Evolutionary conservation across 257 asterid species (phyloP).

Genomic region (Fraxinus anomala): DNA sequence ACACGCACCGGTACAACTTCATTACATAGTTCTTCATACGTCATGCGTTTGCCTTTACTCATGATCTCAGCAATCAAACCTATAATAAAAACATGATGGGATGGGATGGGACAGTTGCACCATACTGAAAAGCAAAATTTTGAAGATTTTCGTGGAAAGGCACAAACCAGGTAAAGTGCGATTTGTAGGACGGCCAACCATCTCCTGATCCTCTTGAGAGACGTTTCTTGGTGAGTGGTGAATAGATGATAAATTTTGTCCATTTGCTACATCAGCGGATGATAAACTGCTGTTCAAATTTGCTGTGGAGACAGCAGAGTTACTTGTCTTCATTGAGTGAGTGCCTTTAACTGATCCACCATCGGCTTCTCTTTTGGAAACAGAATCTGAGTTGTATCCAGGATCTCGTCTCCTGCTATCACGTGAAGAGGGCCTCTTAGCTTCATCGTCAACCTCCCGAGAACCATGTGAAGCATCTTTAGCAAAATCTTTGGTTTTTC

Average conservation of each 20-base stretch:
- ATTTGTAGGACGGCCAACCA: slow-evolving; percentile 51
- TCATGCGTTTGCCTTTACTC: slow-evolving; percentile 87
- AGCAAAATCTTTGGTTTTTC: slow-evolving; percentile 65
- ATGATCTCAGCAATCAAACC: slow-evolving; percentile 93
- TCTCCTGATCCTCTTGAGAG: slow-evolving; percentile 61
- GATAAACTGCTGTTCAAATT: slow-evolving; percentile 53
- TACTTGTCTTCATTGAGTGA: slow-evolving; percentile 48
- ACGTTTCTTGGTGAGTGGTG: slow-evolving; percentile 54
- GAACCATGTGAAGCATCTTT: slow-evolving; percentile 59
- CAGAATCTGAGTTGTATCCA: slow-evolving; percentile 38
- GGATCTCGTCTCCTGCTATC: slow-evolving; percentile 61
- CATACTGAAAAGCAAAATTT: slow-evolving; percentile 11
- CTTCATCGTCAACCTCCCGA: slow-evolving; percentile 55
- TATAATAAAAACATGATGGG: slow-evolving; percentile 34
- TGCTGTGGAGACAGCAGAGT: slow-evolving; percentile 27
- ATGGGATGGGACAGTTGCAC: slow-evolving; percentile 17
- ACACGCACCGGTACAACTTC: slow-evolving; percentile 76
- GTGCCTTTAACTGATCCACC: slow-evolving; percentile 42
- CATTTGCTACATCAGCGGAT: slow-evolving; percentile 61
- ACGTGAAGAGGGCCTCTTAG: slow-evolving; percentile 60
- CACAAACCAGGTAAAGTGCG: slow-evolving; percentile 83
- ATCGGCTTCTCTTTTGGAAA: slow-evolving; percentile 59
- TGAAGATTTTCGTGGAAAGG: slow-evolving; percentile 12
- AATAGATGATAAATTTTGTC: slow-evolving; percentile 42
- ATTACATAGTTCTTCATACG: slow-evolving; percentile 87